Evolutionary conservation across 2,329 filamentous ascomycete species (phyloP), one percentile per base, ranked within the genome.

Genomic region (Lecanicillium sp.): DNA sequence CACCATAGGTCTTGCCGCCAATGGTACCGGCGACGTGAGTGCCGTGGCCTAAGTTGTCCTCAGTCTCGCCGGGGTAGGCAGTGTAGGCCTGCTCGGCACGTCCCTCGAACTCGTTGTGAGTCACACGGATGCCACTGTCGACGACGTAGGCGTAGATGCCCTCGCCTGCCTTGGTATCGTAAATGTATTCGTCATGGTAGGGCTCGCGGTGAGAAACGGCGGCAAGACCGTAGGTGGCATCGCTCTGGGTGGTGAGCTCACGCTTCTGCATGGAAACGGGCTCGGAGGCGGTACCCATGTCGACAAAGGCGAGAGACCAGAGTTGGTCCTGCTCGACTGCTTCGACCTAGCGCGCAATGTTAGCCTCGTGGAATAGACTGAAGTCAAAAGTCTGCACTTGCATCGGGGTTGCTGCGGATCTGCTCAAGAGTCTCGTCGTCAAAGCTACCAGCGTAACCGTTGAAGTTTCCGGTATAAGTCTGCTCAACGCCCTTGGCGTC

Each of bases 11-110:
- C 38, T 60, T 63, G 25, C 75, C 74, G 16, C 64, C 78, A 31
- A 80, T 72, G 13, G 75, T 82, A 17, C 75, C 78, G 9, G 75
- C 68, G 18, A 79, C 75, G 60, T 82, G 79, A 40, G 67, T 77
- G 29, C 78, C 78, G 56, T 82, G 78, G 11, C 78, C 78, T 49
- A 58, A 53, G 37, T 51, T 47, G 57, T 71, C 62, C 35, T 74
- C 57, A 41, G 72, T 70, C 58, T 76, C 77, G 50, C 63, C 68
- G 14, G 57, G 73, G 42, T 70, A 67, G 29, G 39, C 39, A 25
- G 36, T 41, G 39, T 37, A 41, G 9, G 34, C 39, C 19, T 20
- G 34, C 7, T 54, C 63, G 14, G 75, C 76, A 41, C 75, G 71
- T 35, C 70, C 72, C 53, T 70, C 62, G 46, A 73, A 79, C 52